Evolutionary conservation across 2,329 filamentous ascomycete genomes (phyloP).

Genomic region (Xylogone sp.): DNA sequence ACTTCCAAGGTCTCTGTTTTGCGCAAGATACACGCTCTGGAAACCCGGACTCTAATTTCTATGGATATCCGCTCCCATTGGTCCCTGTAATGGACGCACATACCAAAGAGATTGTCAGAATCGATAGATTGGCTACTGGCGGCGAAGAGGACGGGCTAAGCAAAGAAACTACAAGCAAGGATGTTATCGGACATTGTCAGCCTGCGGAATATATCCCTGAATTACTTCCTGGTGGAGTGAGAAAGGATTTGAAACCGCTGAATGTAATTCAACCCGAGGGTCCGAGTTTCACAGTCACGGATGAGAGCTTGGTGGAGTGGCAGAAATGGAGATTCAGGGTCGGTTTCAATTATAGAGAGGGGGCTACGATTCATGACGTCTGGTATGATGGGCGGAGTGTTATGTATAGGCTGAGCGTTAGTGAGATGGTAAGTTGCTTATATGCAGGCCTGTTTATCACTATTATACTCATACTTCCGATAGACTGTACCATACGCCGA

Average conservation of each 20-base stretch:
- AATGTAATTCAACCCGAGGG: slow-evolving; percentile 61
- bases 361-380: slow-evolving; percentile 57
- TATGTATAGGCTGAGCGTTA: slow-evolving; percentile 54
- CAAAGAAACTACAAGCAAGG: slow-evolving; percentile 37
- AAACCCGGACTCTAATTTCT: slow-evolving; percentile 52
- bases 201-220: slow-evolving; percentile 34
- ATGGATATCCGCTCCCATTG: slow-evolving; percentile 46
- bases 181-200: slow-evolving; percentile 38
- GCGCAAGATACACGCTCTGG: slow-evolving; percentile 40
- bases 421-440: slow-evolving; percentile 45
- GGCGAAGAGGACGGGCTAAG: slow-evolving; percentile 34
- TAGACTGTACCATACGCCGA: slow-evolving; percentile 57
- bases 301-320: slow-evolving; percentile 41
- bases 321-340: slow-evolving; percentile 61
- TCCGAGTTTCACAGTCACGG: slow-evolving; percentile 51
- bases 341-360: slow-evolving; percentile 57
- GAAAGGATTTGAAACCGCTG: slow-evolving; percentile 52
- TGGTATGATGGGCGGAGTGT: slow-evolving; percentile 55
- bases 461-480: background rate
- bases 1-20: slow-evolving; percentile 52
- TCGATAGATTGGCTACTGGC: slow-evolving; percentile 40
- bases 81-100: slow-evolving; percentile 44
- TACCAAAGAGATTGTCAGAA: slow-evolving; percentile 41
- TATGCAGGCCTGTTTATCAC: slow-evolving; percentile 17
- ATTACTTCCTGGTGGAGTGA: slow-evolving; percentile 33